Base-by-base conservation (phyloP, 2,329 filamentous ascomycete genomes). In the Trichoderma endophyticum region DNA sequence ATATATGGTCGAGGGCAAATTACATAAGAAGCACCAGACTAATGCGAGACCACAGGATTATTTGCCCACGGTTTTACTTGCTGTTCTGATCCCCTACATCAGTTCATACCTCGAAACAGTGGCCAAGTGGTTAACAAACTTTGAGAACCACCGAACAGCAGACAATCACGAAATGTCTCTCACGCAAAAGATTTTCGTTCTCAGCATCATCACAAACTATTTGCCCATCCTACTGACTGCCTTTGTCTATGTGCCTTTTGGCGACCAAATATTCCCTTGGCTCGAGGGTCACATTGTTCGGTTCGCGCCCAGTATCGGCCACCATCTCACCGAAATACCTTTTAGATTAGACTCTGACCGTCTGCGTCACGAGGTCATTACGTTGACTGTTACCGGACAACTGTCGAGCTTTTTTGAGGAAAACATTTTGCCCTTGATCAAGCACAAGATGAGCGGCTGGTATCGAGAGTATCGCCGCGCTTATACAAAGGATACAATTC, bases 131-230 rank as follows among this genome's bases (percentile, higher is more conserved):
- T 83, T 94, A 43, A 93, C 89, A 12, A 84, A 92, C 18, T 93
- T 88, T 75, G 92, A 94, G 77, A 94, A 94, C 78, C 92, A 94
- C 78, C 89, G 92, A 69, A 94, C 91, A 0, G 85, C 89, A 36
- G 90, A 91, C 64, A 84, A 87, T 24, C 90, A 92, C 77, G 90
- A 93, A 73, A 87, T 89, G 73, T 90, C 91, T 0, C 84, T 92
- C 75, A 92, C 91, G 0, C 88, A 91, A 73, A 94, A 94, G 84
- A 87, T 92, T 8, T 94, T 94, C 72, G 85, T 93, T 39, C 87
- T 95, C 78, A 93, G 92, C 83, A 93, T 94, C 82, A 93, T 94
- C 80, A 93, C 92, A 14, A 92, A 92, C 4, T 95, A 94, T 78
- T 85, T 94, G 1, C 91, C 91, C 0, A 91, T 93, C 60, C 86